Evolutionary conservation across 495 filamentous ascomycete genomes (phyloP), one percentile per base, ranked within the genome.

Genomic region (Acidomyces sp.): DNA sequence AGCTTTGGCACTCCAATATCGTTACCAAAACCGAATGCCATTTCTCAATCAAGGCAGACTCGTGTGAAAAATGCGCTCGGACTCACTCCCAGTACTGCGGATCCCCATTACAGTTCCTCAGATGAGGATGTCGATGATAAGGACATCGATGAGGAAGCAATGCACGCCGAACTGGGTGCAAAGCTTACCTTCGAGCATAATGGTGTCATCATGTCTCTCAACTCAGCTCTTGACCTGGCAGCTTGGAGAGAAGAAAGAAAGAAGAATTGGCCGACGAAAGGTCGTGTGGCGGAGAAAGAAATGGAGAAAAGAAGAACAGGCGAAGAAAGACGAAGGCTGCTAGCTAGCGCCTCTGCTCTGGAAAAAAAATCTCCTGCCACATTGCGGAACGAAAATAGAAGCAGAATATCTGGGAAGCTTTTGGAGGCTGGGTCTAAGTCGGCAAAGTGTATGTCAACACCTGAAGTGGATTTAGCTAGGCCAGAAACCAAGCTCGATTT

Each of bases 201-300:
- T 12, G 60, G 55, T 15, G 21, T 51, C 15, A 48, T 42, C 7
- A 30, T 56, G n/a, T 47, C 53, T 1, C 48, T 64, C 5, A 55
- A 80, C 63, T 56, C 72, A 58, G 55, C 69, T 3, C 62, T 71
- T n/a, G 85, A 92, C 41, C 68, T 93, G 40, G 69, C 71, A 10
- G 72, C 75, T 15, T 94, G 83, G 81, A 75, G 92, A 40, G 75
- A 72, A 28, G 84, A 90, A 55, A 75, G 86, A 17, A 77, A 71
- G 52, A 79, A 77, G 49, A 74, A 74, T 13, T 94, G 69, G 55
- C 86, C 86, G 3, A 93, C 85, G 0, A 69, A 74, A 56, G 71
- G 72, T 39, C 72, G 77, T 31, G 60, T 70, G 43, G 66, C 61
- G 39, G 68, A 72, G 43, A 67, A 66, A 32, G 56, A 51, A 36